Conservation (phyloP, 768 basidiomycete genomes). For the Termitomyces sp. region DNA sequence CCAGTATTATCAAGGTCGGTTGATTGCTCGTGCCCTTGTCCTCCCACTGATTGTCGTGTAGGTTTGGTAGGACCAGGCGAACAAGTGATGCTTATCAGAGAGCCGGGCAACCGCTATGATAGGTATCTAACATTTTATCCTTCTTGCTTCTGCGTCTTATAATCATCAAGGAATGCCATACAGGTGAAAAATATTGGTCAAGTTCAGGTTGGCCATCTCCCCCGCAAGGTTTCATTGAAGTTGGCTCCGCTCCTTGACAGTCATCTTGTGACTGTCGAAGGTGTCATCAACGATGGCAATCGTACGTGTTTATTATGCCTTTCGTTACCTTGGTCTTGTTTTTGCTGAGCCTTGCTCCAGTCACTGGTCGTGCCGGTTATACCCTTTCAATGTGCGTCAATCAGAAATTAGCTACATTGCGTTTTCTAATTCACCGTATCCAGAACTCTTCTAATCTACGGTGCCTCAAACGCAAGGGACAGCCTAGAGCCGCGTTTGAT, state of each 20-base stretch:
- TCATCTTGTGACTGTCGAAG: constrained; percentile 66
- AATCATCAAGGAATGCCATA: constrained; percentile 61
- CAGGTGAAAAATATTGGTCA: constrained; percentile 77
- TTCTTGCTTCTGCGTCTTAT: not conserved
- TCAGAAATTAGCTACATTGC: not conserved
- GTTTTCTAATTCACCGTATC: not conserved
- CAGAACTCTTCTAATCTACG: constrained; percentile 75
- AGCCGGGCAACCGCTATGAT: constrained; percentile 71
- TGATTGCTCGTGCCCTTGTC: constrained; percentile 7
- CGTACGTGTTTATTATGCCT: constrained; percentile 33
- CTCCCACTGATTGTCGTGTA: constrained; percentile 21
- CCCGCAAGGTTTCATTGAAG: constrained; percentile 52
- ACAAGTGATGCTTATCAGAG: constrained; percentile 64
- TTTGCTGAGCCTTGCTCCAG: constrained; percentile 23
- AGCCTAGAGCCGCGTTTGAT: constrained; percentile 62
- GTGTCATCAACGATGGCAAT: constrained; percentile 67
- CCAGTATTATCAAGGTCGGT: constrained; percentile 73
- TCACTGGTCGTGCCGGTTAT: constrained; percentile 44
- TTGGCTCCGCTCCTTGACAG: constrained; percentile 74
- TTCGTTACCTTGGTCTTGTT: not conserved
- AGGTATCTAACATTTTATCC: constrained; percentile 33
- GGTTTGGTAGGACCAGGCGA: constrained; percentile 82
- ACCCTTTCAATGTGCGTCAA: constrained; percentile 59
- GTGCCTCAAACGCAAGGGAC: constrained; percentile 54
- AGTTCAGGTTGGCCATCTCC: constrained; percentile 80